Evolutionary conservation across 2,329 filamentous ascomycete species (phyloP).

Genomic region (Kalmusia sp.): DNA sequence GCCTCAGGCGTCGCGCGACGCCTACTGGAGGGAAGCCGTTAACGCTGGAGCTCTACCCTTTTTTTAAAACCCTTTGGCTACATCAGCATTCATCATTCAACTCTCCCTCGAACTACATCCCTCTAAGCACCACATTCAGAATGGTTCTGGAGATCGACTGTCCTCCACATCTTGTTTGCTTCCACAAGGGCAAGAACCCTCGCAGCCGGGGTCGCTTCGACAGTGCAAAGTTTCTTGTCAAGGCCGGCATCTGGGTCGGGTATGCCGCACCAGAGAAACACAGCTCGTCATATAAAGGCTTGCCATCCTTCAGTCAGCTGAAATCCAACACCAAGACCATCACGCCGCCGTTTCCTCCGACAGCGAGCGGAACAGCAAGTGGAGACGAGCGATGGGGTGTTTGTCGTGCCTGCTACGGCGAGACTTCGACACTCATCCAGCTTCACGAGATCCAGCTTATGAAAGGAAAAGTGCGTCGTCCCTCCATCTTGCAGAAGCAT

Average conservation of each 20-base stretch:
- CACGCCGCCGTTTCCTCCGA: slow-evolving; percentile 15
- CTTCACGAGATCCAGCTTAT: slow-evolving; percentile 22
- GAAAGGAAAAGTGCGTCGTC: neutral
- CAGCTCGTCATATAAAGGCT: slow-evolving; percentile 14
- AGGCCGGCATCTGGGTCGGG: slow-evolving; percentile 29
- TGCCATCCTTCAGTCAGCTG: slow-evolving; percentile 21
- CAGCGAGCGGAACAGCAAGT: neutral
- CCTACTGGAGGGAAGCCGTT: neutral
- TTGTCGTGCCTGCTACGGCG: slow-evolving; percentile 26
- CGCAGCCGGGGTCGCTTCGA: slow-evolving; percentile 19
- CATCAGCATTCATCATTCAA: too few species aligned
- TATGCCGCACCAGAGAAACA: slow-evolving; percentile 23
- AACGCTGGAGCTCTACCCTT: neutral
- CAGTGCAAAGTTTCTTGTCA: slow-evolving; percentile 19
- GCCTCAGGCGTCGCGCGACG: neutral
- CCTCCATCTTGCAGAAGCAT: too few species aligned
- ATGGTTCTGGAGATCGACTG: neutral
- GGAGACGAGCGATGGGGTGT: slow-evolving; percentile 18
- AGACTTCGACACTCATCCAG: slow-evolving; percentile 16
- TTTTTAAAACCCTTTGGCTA: neutral
- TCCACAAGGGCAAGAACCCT: slow-evolving; percentile 15
- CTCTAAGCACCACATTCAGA: neutral
- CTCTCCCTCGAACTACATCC: too few species aligned
- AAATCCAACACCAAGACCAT: slow-evolving; percentile 17
- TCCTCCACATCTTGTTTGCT: slow-evolving; percentile 14